phyloP scores from a whole-genome alignment of 805 yeast genomes.

The Schwanniomyces pseudopolymorphus region DNA sequence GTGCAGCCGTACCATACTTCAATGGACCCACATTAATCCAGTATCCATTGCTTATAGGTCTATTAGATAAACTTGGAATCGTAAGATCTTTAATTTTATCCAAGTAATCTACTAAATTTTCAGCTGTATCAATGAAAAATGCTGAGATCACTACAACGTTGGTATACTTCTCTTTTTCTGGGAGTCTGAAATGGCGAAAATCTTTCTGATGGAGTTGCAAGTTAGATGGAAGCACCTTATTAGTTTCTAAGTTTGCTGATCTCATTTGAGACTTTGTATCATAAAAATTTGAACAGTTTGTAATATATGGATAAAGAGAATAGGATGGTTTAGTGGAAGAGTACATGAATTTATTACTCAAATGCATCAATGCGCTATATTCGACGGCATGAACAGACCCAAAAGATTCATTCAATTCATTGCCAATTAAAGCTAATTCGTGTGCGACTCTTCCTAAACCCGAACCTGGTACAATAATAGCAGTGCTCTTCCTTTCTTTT shows the following conservation, averaged over 20 bases:
- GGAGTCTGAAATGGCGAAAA: slow-evolving; percentile 53
- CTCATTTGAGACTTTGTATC: slow-evolving; percentile 27
- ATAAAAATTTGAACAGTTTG: slow-evolving; percentile 42
- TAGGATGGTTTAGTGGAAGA: slow-evolving; percentile 12
- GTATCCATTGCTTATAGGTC: slow-evolving; percentile 42
- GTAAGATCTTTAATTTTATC: slow-evolving; percentile 48
- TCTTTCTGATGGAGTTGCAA: slow-evolving; percentile 57
- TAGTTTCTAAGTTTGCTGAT: slow-evolving; percentile 27
- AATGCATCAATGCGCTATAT: slow-evolving; percentile 70
- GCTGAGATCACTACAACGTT: slow-evolving; percentile 61
- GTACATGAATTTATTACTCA: slow-evolving; percentile 63
- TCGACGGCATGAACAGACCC: slow-evolving; percentile 70
- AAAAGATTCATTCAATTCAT: slow-evolving; percentile 24
- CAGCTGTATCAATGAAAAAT: slow-evolving; percentile 91
- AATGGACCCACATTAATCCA: slow-evolving; percentile 95
- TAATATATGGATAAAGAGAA: slow-evolving; percentile 49
- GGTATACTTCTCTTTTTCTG: slow-evolving; percentile 28
- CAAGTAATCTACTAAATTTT: slow-evolving; percentile 73
- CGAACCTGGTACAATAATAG: slow-evolving; percentile 79
- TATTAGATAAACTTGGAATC: slow-evolving; percentile 7
- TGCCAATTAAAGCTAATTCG: slow-evolving; percentile 42
- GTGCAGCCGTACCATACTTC: slow-evolving; percentile 85
- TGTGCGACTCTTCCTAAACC: slow-evolving; percentile 81
- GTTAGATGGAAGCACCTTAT: slow-evolving; percentile 42
- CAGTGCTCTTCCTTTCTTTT: slow-evolving; percentile 35